Evolutionary conservation across 805 yeast genomes (phyloP), one percentile per base, ranked within the genome.

Genomic region (Saccharomyces kudriavzevii): DNA sequence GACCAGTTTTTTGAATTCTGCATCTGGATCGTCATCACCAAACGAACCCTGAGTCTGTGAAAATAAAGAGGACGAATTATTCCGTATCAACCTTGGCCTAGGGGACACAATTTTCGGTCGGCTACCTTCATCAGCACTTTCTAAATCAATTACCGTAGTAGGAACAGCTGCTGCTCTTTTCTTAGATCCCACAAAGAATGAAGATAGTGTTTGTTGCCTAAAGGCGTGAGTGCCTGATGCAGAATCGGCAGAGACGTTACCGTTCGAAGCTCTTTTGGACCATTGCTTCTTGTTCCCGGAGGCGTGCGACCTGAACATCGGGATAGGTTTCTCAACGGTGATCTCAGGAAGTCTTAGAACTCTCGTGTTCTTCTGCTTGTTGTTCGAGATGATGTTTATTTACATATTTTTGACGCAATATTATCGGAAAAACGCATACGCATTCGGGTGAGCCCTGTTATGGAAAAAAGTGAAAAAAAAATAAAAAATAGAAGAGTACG

Each of bases 11-110:
- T 60, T 53, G 20, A 62, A 26, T 45, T 65, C 67, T 11, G 50
- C 58, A 47, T 61, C 65, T 6, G 60, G 62, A 54, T 67, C 65
- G 31, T 62, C 61, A 30, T 68, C 72, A 47, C 66, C 72, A 52
- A 68, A 68, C 14, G 72, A 67, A 11, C 70, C 72, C 28, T 63
- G 67, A 1, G 70, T 62, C 10, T 35, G 43, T 40, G 55, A 54
- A 30, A 63, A 61, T 17, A 61, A 30, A 47, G 57, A 53, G 20
- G 57, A 55, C 26, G 55, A 35, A 10, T 35, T 35, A 6, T 35
- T 35, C 43, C 43, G 43, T 35, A 35, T 10, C 4, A 35, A 17
- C 17, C 22, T 35, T 8, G 43, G 43, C 22, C 43, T 35, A 35
- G 43, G 22, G 4, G 24, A 13, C 4, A 9, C 43, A 9, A 17